Base-by-base conservation (phyloP, 345 rosid genomes). In the Aegle marmelos region DNA sequence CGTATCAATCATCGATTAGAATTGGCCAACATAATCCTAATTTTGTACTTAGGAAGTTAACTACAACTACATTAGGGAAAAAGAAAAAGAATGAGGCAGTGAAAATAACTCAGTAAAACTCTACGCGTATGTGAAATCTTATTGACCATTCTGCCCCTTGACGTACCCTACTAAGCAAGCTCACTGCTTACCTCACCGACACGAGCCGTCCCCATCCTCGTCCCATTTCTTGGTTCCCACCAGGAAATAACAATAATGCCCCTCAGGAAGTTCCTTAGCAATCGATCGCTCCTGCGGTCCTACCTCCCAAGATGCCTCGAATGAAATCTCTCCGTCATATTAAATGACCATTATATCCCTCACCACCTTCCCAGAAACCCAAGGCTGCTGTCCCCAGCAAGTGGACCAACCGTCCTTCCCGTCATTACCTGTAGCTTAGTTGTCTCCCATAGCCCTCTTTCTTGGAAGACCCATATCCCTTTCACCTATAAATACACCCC, bases 401-500 rank as follows among this genome's bases (percentile, higher is more conserved):
- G 31, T 7, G 7, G 70, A 13, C 50, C 50, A 73, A 53, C 67
- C 36, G 30, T 70, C 70, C 82, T 82, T 72, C 83, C 78, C 74
- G 68, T 76, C 74, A 37, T 79, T 77, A 82, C 71, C 90, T 87
- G 87, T 86, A 56, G n/a, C 80, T 84, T 70, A 85, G 93, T 82
- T 92, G 94, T 74, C 91, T 68, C 72, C 84, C 80, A 79, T 86
- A 82, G 82, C 79, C 60, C 86, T 83, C 92, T 84, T 89, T 90
- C 88, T 86, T 70, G 87, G 97, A 88, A 92, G 79, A 79, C 75
- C 82, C 87, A 39, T 53, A 37, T 41, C 48, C 63, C 65, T 48
- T 59, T 57, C 69, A 36, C 83, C 74, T 22, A 4, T 73, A 61
- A 79, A 72, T 80, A 69, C 75, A 83, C 48, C 4, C 63, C 39